Evolutionary conservation across 2,329 filamentous ascomycete genomes (phyloP).

Genomic region (Corinectria fuckeliana): DNA sequence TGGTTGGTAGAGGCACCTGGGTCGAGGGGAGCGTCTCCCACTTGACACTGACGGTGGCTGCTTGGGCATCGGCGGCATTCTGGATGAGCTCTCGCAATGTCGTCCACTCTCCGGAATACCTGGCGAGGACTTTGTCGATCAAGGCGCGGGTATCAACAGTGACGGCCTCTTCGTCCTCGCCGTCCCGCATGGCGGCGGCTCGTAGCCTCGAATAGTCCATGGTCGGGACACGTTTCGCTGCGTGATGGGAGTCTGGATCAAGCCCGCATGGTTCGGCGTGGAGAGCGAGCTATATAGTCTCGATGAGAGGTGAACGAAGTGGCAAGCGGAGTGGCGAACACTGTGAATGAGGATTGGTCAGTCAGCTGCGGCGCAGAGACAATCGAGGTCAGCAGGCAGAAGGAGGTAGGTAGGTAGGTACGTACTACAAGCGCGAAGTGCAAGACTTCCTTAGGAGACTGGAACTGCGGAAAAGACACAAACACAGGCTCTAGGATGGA

Average conservation of each 20-base stretch:
- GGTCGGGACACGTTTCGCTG: slow-evolving; percentile 15
- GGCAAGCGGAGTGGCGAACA: background rate
- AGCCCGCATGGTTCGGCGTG: slow-evolving; percentile 22
- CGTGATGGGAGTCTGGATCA: slow-evolving; percentile 15
- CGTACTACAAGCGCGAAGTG: background rate
- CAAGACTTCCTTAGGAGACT: background rate
- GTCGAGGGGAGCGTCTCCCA: slow-evolving; percentile 91
- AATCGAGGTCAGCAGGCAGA: slow-evolving; percentile 8
- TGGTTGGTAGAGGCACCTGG: slow-evolving; percentile 71
- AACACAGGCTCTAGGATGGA: background rate
- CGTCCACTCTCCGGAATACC: slow-evolving; percentile 96
- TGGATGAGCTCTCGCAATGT: slow-evolving; percentile 92
- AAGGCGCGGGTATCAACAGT: slow-evolving; percentile 96
- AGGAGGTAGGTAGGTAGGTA: slow-evolving; percentile 1
- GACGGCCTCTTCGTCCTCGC: slow-evolving; percentile 93
- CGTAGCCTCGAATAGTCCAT: slow-evolving; percentile 82
- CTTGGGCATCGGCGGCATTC: slow-evolving; percentile 97
- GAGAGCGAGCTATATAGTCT: slow-evolving; percentile 1
- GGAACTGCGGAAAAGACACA: background rate
- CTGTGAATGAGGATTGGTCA: slow-evolving; percentile 6
- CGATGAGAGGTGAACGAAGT: background rate
- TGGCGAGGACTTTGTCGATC: slow-evolving; percentile 96
- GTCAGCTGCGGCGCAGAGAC: background rate
- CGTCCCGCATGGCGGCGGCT: slow-evolving; percentile 84
- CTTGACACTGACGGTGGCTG: slow-evolving; percentile 85